Evolutionary conservation across 257 asterid species (phyloP), one percentile per base, ranked within the genome.

Genomic region (Solanum bulbocastanum): DNA sequence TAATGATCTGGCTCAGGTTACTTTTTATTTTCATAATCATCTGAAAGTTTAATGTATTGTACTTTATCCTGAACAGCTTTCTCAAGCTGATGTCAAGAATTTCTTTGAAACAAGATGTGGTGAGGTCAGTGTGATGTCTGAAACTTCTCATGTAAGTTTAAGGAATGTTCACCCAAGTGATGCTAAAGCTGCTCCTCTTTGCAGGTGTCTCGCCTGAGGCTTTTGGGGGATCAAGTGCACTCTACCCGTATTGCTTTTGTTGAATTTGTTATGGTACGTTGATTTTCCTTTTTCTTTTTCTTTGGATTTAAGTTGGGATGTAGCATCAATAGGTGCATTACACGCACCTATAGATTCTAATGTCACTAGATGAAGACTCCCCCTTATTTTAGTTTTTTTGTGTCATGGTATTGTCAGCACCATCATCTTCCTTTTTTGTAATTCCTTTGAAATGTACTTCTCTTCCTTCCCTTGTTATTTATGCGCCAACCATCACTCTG

Each of bases 181-280:
- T 49, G 20, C 71, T 49, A 44, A 49, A 32, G 42, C 86, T 82
- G 44, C 86, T 49, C 86, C 82, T 78, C 27, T 73, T 85, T 89
- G 33, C 92, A 96, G 99, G 99, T 96, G 90, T 96, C 99, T 89
- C 96, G 96, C 65, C 92, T 96, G 91, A 95, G 96, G 98, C 98
- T 96, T 89, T 91, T 96, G 93, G 99, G 98, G 81, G 99, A 96
- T 90, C 95, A 96, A 87, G 93, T 94, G 93, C 99, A 94, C 91
- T 92, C 98, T 44, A 95, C 98, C 33, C 92, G 98, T 72, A 96
- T 96, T 88, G 99, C 99, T 88, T 95, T 96, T 91, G 98, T 95
- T 83, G 99, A 96, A 84, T 96, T 96, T 91, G 86, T 72, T 87
- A 92, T 93, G 98, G 99, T 96, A 91, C 37, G 93, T 66, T n/a